Evolutionary conservation across 2,329 filamentous ascomycete genomes (phyloP).

Genomic region (Huntiella bhutanensis): DNA sequence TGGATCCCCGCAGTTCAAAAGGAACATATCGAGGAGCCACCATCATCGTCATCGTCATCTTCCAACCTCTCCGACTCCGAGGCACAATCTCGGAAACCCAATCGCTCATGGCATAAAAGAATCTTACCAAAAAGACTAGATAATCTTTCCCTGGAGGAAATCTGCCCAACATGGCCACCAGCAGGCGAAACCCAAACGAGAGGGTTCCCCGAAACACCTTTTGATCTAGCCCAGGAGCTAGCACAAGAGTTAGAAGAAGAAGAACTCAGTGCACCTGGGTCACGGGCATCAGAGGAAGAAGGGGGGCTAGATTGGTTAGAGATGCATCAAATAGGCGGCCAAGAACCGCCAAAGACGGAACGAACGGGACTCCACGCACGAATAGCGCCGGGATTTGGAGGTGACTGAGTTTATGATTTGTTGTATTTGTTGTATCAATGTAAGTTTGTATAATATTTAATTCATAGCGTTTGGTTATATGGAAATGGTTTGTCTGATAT

Average conservation of each 20-base stretch:
- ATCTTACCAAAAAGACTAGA: conserved; percentile 1
- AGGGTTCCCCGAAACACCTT: not conserved
- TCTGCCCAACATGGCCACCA: conserved; percentile 7
- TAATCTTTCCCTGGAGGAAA: conserved; percentile 6
- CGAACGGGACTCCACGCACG: not conserved
- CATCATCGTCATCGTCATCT: not conserved
- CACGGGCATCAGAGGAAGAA: conserved; percentile 2
- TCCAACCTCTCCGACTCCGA: not conserved
- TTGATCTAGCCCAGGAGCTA: not conserved
- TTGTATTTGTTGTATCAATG: not conserved
- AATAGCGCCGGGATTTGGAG: conserved; percentile 1
- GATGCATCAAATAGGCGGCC: conserved; percentile 4
- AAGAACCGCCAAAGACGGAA: not conserved
- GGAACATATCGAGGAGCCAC: not conserved
- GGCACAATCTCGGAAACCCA: not conserved
- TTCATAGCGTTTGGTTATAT: not conserved
- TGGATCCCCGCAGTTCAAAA: conserved; percentile 7
- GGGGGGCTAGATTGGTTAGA: conserved; percentile 3
- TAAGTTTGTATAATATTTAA: not conserved
- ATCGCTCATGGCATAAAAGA: not conserved
- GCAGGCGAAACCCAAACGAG: not conserved
- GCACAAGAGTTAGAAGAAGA: conserved; percentile 7
- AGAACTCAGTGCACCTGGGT: conserved; percentile 7
- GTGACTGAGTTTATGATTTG: not conserved
- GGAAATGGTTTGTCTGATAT: not conserved